phyloP scores from a whole-genome alignment of 2,329 filamentous ascomycete genomes.

The Hymenoscyphus fraxineus region DNA sequence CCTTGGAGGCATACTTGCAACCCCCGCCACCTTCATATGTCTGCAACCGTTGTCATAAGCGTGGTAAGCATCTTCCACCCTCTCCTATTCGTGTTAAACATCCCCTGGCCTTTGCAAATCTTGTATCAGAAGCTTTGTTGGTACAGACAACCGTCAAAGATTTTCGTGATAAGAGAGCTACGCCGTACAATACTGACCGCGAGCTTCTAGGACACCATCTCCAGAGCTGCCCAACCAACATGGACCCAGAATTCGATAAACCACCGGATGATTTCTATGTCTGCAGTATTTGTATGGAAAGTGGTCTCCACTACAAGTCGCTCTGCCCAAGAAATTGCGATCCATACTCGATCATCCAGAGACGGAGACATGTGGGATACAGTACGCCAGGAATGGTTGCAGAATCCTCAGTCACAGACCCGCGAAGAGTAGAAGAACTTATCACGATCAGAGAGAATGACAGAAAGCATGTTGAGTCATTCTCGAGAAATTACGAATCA shows the following conservation, averaged over 20 bases:
- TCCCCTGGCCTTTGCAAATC: neutral
- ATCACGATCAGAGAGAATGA: slow-evolving; percentile 2
- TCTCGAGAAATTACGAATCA: neutral
- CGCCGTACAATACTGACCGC: neutral
- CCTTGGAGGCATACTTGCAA: slow-evolving; percentile 10
- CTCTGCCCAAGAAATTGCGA: slow-evolving; percentile 39
- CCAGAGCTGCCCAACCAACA: slow-evolving; percentile 40
- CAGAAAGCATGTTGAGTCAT: neutral
- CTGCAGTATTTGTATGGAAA: slow-evolving; percentile 37
- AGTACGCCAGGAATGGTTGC: neutral
- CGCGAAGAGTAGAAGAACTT: slow-evolving; percentile 4
- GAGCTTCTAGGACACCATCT: slow-evolving; percentile 38
- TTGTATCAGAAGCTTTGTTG: neutral
- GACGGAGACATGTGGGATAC: slow-evolving; percentile 27
- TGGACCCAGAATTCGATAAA: slow-evolving; percentile 39
- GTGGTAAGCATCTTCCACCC: slow-evolving; percentile 21
- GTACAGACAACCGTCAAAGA: neutral
- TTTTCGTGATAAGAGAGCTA: neutral
- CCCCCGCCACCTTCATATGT: slow-evolving; percentile 23
- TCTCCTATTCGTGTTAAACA: neutral
- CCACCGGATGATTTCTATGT: slow-evolving; percentile 33
- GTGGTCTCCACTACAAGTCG: slow-evolving; percentile 36
- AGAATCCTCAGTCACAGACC: neutral
- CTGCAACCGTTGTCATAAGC: slow-evolving; percentile 29
- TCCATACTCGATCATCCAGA: slow-evolving; percentile 35